Evolutionary conservation across 257 asterid genomes (phyloP).

Genomic region (Nicotiana attenuata): DNA sequence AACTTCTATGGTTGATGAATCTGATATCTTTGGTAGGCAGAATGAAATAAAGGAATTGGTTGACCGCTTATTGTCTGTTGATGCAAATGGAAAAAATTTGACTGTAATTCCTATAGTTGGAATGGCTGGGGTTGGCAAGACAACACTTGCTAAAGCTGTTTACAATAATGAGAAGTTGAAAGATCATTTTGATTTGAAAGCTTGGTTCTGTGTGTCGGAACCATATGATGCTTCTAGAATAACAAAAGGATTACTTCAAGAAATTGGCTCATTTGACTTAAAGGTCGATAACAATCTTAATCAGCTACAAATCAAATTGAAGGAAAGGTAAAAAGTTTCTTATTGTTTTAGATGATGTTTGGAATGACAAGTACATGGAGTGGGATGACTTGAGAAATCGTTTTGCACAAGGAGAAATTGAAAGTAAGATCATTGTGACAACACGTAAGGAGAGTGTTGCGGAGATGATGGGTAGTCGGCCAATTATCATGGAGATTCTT

Average conservation of each 20-base stretch:
- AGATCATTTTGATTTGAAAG: conserved; percentile 30
- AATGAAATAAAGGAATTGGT: conserved; percentile 10
- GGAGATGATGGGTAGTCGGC: conserved; percentile 18
- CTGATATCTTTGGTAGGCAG: background rate
- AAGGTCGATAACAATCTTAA: conserved; percentile 27
- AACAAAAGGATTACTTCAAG: conserved; percentile 24
- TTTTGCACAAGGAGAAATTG: conserved; percentile 34
- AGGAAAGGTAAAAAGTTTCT: conserved; percentile 41
- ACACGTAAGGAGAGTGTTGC: conserved; percentile 46
- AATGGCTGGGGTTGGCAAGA: conserved; percentile 50
- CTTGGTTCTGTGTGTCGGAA: conserved; percentile 52
- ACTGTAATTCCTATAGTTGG: conserved; percentile 17
- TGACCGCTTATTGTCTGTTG: background rate
- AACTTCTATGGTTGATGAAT: conserved; percentile 14
- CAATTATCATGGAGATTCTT: background rate
- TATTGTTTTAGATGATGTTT: conserved; percentile 52
- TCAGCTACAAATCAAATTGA: conserved; percentile 38
- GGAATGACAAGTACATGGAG: conserved; percentile 35
- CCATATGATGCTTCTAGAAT: conserved; percentile 37
- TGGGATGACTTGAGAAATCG: conserved; percentile 32
- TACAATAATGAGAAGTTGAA: conserved; percentile 33
- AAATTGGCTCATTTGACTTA: conserved; percentile 28
- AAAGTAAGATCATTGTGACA: conserved; percentile 54
- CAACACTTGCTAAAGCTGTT: conserved; percentile 50
- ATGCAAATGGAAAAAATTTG: background rate